These are phyloP conservation scores for Cladosporium halotolerans DNA, from an alignment of 2,329 filamentous ascomycete species.

Conservation along the genomic window DNA sequence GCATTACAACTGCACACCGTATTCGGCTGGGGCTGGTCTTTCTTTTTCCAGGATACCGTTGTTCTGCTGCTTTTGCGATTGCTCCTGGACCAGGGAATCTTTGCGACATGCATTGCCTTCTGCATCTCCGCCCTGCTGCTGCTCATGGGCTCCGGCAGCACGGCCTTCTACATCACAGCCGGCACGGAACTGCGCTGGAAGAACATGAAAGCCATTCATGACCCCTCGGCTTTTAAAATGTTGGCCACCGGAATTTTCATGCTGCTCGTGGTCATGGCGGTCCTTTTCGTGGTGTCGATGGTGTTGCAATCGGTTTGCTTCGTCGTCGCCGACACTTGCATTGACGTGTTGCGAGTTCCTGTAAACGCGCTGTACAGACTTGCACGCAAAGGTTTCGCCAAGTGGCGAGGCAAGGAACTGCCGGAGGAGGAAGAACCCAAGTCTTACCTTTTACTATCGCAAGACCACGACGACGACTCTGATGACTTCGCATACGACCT, in stretches of 20 bases:
- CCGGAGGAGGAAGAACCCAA: conserved; percentile 4
- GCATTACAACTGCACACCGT: conserved; percentile 5
- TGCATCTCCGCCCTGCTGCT: conserved; percentile 3
- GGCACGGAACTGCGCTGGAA: conserved; percentile 10
- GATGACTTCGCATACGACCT: conserved; percentile 8
- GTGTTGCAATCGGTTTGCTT: conserved; percentile 3
- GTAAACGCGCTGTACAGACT: background rate
- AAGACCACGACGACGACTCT: conserved; percentile 2
- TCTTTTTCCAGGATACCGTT: conserved; percentile 11
- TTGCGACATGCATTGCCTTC: conserved; percentile 3
- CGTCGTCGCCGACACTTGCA: conserved; percentile 4
- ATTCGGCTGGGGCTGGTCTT: conserved; percentile 9
- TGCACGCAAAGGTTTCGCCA: background rate
- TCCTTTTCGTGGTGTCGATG: conserved; percentile 8
- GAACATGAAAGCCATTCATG: conserved; percentile 11
- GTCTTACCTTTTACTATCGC: conserved; percentile 6
- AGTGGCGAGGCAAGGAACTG: conserved; percentile 8
- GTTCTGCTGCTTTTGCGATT: background rate
- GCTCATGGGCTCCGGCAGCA: conserved; percentile 9
- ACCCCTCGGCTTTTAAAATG: conserved; percentile 10
- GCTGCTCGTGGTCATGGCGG: conserved; percentile 8
- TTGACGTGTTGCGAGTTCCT: conserved; percentile 2
- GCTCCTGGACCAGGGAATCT: conserved; percentile 3
- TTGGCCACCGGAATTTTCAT: conserved; percentile 9
- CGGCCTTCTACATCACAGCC: conserved; percentile 7